Evolutionary conservation across 139 green algal species (phyloP).

Genomic region (Marvania coccoides): DNA sequence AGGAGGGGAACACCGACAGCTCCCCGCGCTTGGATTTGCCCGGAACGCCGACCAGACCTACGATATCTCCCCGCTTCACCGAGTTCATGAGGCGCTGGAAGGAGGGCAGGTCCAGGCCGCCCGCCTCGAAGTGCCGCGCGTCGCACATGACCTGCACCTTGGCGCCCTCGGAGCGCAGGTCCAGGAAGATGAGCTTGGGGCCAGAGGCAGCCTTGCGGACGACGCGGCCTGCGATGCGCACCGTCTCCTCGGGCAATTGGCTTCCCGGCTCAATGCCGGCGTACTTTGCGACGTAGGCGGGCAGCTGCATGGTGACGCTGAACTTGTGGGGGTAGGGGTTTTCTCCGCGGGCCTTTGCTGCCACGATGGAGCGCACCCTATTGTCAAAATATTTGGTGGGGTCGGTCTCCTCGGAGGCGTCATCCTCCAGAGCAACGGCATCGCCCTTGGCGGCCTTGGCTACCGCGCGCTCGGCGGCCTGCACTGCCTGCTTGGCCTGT

Average conservation of each 20-base stretch:
- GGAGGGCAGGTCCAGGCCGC: constrained; percentile 51
- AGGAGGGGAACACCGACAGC: constrained; percentile 86
- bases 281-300: constrained; percentile 79
- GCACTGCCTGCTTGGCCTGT: constrained; percentile 61
- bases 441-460: constrained; percentile 40
- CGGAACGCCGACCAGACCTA: constrained; percentile 84
- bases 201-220: constrained; percentile 78
- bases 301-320: constrained; percentile 65
- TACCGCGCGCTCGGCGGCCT: constrained; percentile 40
- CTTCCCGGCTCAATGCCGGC: constrained; percentile 45
- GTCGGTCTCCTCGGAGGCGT: constrained; percentile 60
- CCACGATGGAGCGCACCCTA: constrained; percentile 55
- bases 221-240: constrained; percentile 70
- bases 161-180: constrained; percentile 75
- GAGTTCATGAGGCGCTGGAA: constrained; percentile 78
- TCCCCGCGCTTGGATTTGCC: constrained; percentile 97
- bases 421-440: constrained; percentile 47
- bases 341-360: constrained; percentile 64
- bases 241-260: constrained; percentile 38
- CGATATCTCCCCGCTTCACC: constrained; percentile 89
- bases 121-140: constrained; percentile 26
- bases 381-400: constrained; percentile 90
- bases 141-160: constrained; percentile 97
- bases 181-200: constrained; percentile 96
- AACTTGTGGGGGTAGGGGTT: constrained; percentile 99